These are phyloP conservation scores for Protomyces arabidopsidicola DNA, from an alignment of 1,139 yeast genomes.

Conservation along the genomic window DNA sequence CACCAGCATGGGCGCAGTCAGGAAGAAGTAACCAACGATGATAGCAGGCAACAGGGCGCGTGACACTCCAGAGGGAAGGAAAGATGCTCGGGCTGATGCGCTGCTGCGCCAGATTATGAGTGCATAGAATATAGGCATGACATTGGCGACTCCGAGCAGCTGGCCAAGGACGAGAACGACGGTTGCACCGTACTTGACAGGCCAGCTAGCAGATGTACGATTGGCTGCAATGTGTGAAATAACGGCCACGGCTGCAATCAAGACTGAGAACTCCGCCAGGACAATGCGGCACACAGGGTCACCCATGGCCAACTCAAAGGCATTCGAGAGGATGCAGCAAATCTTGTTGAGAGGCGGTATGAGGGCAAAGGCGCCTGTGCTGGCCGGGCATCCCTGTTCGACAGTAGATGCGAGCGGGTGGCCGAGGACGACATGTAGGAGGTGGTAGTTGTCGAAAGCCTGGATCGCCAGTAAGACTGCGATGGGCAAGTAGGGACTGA, in stretches of 20 bases:
- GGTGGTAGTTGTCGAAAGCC: conserved; percentile 8
- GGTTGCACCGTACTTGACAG: conserved; percentile 12
- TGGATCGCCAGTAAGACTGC: conserved; percentile 6
- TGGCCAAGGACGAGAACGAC: conserved; percentile 1
- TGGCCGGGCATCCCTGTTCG: neutral
- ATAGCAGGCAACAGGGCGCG: conserved; percentile 20
- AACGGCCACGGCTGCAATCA: conserved; percentile 5
- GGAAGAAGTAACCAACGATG: conserved; percentile 3
- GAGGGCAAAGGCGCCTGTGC: neutral
- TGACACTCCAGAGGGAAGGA: conserved; percentile 16
- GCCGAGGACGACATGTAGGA: conserved; percentile 7
- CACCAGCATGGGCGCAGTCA: neutral
- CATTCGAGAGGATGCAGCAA: conserved; percentile 1
- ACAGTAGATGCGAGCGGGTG: neutral
- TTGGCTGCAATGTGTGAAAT: conserved; percentile 15
- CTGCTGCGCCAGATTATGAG: conserved; percentile 8
- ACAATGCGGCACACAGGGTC: conserved; percentile 3
- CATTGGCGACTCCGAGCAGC: conserved; percentile 4
- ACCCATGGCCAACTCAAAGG: conserved; percentile 1
- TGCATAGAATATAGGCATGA: conserved; percentile 8
- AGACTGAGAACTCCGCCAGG: conserved; percentile 2
- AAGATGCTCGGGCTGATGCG: conserved; percentile 18
- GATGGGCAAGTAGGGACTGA: conserved; percentile 16
- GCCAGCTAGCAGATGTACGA: conserved; percentile 10
- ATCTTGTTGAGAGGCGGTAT: neutral